A percentile compares a stretch with the other conserved stretches of the same genome.
Conservation (phyloP, 1,284 basidiomycete genomes). For the Irpex sp. region DNA sequence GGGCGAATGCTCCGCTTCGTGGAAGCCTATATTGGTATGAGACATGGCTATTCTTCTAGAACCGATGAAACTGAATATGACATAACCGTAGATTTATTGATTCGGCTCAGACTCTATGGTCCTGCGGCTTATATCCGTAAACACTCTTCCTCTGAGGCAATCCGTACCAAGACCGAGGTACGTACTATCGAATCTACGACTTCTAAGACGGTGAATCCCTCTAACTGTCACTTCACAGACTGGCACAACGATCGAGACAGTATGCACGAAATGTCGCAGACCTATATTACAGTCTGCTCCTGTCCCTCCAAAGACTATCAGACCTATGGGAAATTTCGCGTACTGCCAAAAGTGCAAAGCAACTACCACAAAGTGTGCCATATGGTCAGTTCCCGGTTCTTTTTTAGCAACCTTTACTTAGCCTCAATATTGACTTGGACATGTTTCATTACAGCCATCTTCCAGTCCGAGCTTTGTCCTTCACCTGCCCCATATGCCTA, state of each 20-base stretch:
- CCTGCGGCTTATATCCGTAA: conserved; percentile 72
- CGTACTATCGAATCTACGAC: conserved; percentile 12
- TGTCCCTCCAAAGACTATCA: conserved; percentile 24
- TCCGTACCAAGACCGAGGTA: conserved; percentile 50
- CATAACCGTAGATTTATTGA: conserved; percentile 49
- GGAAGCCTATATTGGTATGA: conserved; percentile 67
- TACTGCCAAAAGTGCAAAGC: conserved; percentile 54
- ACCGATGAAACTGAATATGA: background rate
- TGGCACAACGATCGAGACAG: conserved; percentile 64
- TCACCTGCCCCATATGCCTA: conserved; percentile 68
- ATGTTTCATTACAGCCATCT: conserved; percentile 49
- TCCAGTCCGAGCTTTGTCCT: conserved; percentile 63
- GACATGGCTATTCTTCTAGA: background rate
- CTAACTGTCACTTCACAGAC: conserved; percentile 35
- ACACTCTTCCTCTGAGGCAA: conserved; percentile 43
- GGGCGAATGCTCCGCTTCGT: conserved; percentile 49
- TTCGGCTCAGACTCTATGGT: conserved; percentile 54
- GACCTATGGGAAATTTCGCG: conserved; percentile 29
- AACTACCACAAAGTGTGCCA: conserved; percentile 53
- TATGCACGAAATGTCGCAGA: conserved; percentile 65
- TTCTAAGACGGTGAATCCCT: background rate
- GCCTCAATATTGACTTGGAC: conserved; percentile 7
- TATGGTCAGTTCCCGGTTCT: conserved; percentile 67
- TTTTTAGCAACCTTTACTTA: too few species aligned
- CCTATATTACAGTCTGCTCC: conserved; percentile 42